These are phyloP conservation scores for Raddia guianensis DNA, from an alignment of 176 grass and related monocot genomes.

Conservation along the genomic window DNA sequence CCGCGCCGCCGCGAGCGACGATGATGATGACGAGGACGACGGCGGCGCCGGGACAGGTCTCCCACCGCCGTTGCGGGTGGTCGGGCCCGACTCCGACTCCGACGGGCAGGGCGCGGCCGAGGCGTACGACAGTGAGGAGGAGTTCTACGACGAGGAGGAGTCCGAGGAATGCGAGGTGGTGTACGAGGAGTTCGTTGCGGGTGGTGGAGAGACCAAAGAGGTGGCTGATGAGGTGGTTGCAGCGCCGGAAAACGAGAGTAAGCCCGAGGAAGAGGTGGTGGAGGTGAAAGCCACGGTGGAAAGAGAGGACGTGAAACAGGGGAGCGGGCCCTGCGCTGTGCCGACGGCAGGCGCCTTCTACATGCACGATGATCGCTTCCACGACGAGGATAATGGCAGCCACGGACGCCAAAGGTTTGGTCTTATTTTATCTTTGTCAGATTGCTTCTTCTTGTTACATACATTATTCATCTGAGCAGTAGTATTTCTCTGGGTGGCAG, in stretches of 20 bases:
- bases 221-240: neutral
- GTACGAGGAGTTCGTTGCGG: constrained; percentile 22
- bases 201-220: constrained; percentile 23
- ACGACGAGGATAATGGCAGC: constrained; percentile 51
- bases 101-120: constrained; percentile 62
- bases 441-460: neutral
- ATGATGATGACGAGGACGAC: constrained; percentile 39
- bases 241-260: constrained; percentile 1
- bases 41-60: constrained; percentile 7
- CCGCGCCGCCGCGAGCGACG: constrained; percentile 63
- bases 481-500: neutral
- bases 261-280: constrained; percentile 13
- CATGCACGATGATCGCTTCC: constrained; percentile 83
- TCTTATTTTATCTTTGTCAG: neutral
- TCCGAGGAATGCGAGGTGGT: constrained; percentile 29
- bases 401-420: constrained; percentile 52
- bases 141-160: constrained; percentile 46
- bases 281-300: constrained; percentile 17
- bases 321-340: constrained; percentile 51
- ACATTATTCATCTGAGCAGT: neutral
- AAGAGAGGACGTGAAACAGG: constrained; percentile 45
- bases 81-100: constrained; percentile 51
- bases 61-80: neutral
- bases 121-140: constrained; percentile 58
- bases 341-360: constrained; percentile 64